Evolutionary conservation across 306 rosid species (phyloP), one percentile per base, ranked within the genome.

Genomic region (Lathyrus sativus): DNA sequence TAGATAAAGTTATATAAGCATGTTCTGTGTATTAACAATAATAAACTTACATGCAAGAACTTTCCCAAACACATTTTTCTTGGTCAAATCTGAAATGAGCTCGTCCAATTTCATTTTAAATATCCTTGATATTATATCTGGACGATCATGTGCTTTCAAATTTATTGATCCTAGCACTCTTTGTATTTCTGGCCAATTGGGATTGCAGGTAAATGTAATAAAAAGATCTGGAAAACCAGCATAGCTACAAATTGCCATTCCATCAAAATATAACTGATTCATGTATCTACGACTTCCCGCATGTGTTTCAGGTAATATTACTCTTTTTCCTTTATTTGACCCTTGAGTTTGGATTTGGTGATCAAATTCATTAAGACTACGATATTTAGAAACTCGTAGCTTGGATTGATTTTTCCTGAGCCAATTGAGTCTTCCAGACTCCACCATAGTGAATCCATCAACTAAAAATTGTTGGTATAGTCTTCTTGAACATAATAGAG

Each of bases 141-240:
- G 59, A 53, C 59, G 59, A 53, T 53, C 59, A 53, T 53, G 14
- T 53, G 59, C 14, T 53, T 53, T 53, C 59, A 53, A 53, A 53
- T 53, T 53, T 22, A 53, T 22, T 2, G 59, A 11, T 22, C 59
- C 33, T 53, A 53, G n/a, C 59, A 53, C 59, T 53, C 59, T 53
- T 53, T 53, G 59, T 4, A 53, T 53, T 53, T 53, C 59, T 22
- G 59, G 59, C 59, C 59, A 53, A n/a, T 53, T 53, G 14, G 33
- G 59, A 53, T 53, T 53, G 13, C 59, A 53, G 8, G 59, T 53
- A 53, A 53, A 53, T 53, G 59, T 53, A 53, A 53, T 53, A 29
- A 53, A 53, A 22, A 53, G 59, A 11, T 53, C 33, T 4, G 59
- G 59, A 53, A 53, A 53, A 53, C 59, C 59, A 53, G 24, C 59